Percentiles rank a stretch among this genome's conserved stretches.
Evolutionary conservation across 306 rosid species (phyloP).

Genomic region (Malus sylvestris): DNA sequence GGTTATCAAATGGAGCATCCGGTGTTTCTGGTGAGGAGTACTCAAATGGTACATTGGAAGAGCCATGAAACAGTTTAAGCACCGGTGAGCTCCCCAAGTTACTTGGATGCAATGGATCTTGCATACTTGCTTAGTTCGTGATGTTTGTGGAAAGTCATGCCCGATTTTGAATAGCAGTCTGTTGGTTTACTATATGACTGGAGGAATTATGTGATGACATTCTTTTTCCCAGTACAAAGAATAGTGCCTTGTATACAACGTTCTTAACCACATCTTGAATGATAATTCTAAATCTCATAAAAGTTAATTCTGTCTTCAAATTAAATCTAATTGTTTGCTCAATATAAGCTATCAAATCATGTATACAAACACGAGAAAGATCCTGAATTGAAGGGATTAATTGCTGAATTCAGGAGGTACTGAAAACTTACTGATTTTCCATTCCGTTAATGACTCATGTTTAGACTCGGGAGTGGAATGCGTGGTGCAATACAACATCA

Average conservation of each 20-base stretch:
- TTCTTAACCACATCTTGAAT: neutral
- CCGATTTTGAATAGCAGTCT: neutral
- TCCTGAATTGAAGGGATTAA: neutral
- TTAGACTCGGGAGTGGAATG: neutral
- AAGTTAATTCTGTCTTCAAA: neutral
- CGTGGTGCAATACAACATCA: neutral
- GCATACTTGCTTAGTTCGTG: neutral
- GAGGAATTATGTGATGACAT: neutral
- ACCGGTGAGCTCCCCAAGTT: neutral
- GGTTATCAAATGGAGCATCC: constrained; percentile 69
- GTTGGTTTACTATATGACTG: neutral
- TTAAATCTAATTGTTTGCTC: too few species aligned
- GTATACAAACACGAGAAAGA: neutral
- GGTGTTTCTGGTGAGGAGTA: constrained; percentile 62
- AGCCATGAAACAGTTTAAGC: constrained; percentile 33
- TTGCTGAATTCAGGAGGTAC: neutral
- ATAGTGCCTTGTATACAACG: neutral
- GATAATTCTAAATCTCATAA: neutral
- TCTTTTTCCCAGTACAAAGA: neutral
- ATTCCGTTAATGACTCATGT: too few species aligned
- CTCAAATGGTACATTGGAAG: constrained; percentile 57
- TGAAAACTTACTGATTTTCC: too few species aligned
- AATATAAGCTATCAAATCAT: too few species aligned
- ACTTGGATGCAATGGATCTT: neutral
- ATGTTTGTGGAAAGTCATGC: neutral